Conservation (phyloP, 306 rosid genomes). For the Cicer bijugum region DNA sequence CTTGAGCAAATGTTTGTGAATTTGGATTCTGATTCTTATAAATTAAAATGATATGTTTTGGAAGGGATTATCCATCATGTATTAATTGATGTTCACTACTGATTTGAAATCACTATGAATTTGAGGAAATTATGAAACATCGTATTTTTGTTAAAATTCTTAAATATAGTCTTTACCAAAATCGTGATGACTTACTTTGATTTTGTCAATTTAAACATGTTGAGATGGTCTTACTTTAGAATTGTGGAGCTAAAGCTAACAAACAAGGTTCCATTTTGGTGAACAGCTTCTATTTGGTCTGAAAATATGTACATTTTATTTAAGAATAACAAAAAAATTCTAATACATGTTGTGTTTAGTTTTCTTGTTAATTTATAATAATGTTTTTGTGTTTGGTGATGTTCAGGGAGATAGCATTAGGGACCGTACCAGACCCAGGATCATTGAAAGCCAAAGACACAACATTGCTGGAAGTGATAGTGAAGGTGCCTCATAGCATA, state of each 20-base stretch:
- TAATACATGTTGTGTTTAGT: not conserved
- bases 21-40: not conserved
- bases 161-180: too few relatives aligned
- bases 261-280: too few relatives aligned
- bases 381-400: conserved; percentile 19
- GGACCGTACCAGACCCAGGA: conserved; percentile 83
- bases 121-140: too few relatives aligned
- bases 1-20: too few relatives aligned
- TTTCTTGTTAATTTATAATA: not conserved
- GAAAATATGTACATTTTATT: not conserved
- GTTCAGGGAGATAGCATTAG: conserved; percentile 72
- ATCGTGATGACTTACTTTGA: too few relatives aligned
- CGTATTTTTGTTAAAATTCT: too few relatives aligned
- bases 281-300: not conserved
- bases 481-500: conserved; percentile 69
- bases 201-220: too few relatives aligned
- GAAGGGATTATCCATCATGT: not conserved
- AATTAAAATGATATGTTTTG: not conserved
- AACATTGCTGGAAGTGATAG: conserved; percentile 63
- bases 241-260: too few relatives aligned
- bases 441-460: conserved; percentile 61
- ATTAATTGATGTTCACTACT: too few relatives aligned
- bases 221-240: too few relatives aligned
- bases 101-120: too few relatives aligned
- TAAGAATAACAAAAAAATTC: not conserved